Base-by-base conservation (phyloP, 2,329 filamentous ascomycete species). In the Pseudogymnoascus sp. region DNA sequence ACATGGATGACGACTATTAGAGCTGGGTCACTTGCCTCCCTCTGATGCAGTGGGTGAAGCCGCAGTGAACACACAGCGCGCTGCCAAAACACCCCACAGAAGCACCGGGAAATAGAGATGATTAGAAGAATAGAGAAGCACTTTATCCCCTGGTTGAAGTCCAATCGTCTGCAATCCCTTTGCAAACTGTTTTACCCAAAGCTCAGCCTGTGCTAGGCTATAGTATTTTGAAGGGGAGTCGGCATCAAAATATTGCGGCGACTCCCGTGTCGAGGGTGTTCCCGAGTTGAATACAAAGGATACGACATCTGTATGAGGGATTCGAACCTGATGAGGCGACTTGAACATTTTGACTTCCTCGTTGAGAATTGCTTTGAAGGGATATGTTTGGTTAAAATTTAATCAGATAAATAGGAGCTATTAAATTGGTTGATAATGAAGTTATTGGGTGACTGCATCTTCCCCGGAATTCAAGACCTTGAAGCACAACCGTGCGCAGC, bases 221-320 rank as follows among this genome's bases (percentile, higher is more conserved):
- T 64, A 67, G 17, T 47, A 64, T 50, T 61, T 63, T 15, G 65
- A 47, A 36, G 65, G 65, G 19, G 31, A 31, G 11, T 53, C 61
- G 3, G 65, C 65, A 62, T 67, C 64, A 60, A 67, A 67, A 42
- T 67, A 67, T 42, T 65, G 64, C 11, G 65, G 65, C 15, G 38
- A 9, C 35, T 57, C 53, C 40, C 64, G 64, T 11, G 60, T 19
- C 33, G 44, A 19, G 21, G 28, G 23, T 9, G 59, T 64, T 19
- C 59, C 61, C 28, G 64, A 64, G n/a, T 33, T 62, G 50, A 67
- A 67, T n/a, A 65, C 53, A 17, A 57, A 65, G 26, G 65, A 62
- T 31, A 40, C 35, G 13, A 67, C 21, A 62, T 67, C 65, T 6
- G 62, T 62, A 6, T 28, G 28, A 33, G 64, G 64, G 35, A 67